A percentile compares a stretch with the other conserved stretches of the same genome.
phyloP scores from a whole-genome alignment of 495 filamentous ascomycete genomes.

The Daldinia grandis region DNA sequence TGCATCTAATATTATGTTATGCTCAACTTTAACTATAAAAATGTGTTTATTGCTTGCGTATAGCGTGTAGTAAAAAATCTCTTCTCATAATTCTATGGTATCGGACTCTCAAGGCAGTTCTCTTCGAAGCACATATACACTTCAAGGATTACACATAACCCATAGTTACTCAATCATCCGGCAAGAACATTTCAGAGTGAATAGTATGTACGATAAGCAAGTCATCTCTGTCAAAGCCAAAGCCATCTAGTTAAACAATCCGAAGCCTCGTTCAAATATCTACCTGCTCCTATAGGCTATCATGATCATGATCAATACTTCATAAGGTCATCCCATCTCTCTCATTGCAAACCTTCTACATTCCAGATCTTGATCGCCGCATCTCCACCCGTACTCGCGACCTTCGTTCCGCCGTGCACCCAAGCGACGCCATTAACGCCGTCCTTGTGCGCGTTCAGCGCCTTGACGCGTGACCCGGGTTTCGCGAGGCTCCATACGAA shows the following conservation, averaged over 20 bases:
- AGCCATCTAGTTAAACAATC: neutral
- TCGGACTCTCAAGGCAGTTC: neutral
- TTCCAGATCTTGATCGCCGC: constrained; percentile 91
- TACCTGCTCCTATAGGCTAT: neutral
- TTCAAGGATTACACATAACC: neutral
- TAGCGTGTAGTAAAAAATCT: no score
- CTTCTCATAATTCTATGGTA: neutral
- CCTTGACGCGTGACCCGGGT: constrained; percentile 81
- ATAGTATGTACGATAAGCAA: neutral
- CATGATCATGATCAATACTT: constrained; percentile 2
- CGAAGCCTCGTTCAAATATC: neutral
- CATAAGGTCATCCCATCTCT: neutral
- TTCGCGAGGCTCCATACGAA: constrained; percentile 89
- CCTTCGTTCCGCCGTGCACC: constrained; percentile 72
- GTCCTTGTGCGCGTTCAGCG: constrained; percentile 89
- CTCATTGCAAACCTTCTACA: constrained; percentile 68
- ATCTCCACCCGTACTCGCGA: constrained; percentile 85
- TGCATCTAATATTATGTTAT: neutral
- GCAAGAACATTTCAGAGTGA: neutral
- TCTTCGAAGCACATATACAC: neutral
- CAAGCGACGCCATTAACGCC: constrained; percentile 90
- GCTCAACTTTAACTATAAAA: neutral
- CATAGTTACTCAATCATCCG: neutral
- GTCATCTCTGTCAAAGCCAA: neutral
- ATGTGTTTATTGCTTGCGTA: no score